Percentiles rank a stretch among this genome's conserved stretches.
Evolutionary conservation across 2,329 filamentous ascomycete species (phyloP).

Genomic region (Claviceps fusiformis): DNA sequence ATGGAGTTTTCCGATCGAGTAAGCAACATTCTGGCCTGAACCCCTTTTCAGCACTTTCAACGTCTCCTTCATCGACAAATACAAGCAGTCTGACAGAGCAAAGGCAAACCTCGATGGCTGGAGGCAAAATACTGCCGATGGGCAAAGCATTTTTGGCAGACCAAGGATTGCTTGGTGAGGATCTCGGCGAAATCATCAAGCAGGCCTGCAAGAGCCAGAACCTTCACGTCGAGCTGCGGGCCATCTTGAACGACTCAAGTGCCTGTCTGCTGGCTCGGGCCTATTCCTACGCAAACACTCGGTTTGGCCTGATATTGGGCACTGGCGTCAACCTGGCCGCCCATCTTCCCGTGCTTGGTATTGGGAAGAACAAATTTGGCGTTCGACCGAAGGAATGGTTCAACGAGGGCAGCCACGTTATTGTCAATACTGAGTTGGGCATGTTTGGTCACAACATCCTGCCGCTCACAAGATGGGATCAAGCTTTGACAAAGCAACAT

Average conservation of each 20-base stretch:
- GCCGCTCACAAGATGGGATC: conserved; percentile 49
- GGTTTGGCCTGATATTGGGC: conserved; percentile 52
- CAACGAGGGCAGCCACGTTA: conserved; percentile 43
- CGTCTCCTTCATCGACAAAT: not conserved
- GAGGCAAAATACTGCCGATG: conserved; percentile 47
- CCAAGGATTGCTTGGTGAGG: conserved; percentile 42
- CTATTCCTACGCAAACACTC: conserved; percentile 43
- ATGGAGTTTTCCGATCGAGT: conserved; percentile 61
- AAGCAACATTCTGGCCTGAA: conserved; percentile 24
- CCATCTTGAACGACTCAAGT: conserved; percentile 54
- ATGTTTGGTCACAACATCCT: conserved; percentile 51
- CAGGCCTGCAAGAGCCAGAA: conserved; percentile 35
- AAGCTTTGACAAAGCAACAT: conserved; percentile 35
- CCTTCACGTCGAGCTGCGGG: conserved; percentile 41
- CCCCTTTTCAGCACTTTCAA: not conserved
- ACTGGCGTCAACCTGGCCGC: conserved; percentile 55
- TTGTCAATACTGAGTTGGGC: conserved; percentile 53
- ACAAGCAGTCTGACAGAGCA: conserved; percentile 1
- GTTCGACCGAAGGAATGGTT: conserved; percentile 41
- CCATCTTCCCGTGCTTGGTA: conserved; percentile 44
- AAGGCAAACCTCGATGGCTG: conserved; percentile 51
- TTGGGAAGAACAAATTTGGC: conserved; percentile 44
- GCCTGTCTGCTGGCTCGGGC: conserved; percentile 53
- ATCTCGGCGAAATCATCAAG: conserved; percentile 45
- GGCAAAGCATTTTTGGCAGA: conserved; percentile 52